Conservation (phyloP, 1,139 yeast species). For the Chernovozyma aurita region DNA sequence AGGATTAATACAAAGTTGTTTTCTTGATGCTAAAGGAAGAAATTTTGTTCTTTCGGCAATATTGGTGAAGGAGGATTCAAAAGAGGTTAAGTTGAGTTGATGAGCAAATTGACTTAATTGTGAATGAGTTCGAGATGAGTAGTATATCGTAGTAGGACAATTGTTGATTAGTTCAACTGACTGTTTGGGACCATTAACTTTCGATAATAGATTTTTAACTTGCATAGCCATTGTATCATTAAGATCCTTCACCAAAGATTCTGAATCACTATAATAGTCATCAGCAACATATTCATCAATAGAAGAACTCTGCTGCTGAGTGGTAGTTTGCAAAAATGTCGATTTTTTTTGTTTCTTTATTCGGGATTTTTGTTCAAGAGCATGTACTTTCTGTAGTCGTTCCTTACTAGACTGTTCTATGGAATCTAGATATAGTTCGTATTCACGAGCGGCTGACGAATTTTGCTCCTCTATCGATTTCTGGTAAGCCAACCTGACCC, state of each 20-base stretch:
- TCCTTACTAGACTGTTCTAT: slow-evolving; percentile 9
- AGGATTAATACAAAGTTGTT: slow-evolving; percentile 77
- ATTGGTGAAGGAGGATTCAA: slow-evolving; percentile 56
- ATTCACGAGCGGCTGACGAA: slow-evolving; percentile 25
- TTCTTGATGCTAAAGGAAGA: slow-evolving; percentile 75
- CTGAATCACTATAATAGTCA: slow-evolving; percentile 37
- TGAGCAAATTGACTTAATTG: slow-evolving; percentile 79
- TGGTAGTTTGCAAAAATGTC: not conserved
- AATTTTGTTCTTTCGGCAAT: slow-evolving; percentile 46
- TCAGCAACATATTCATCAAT: slow-evolving; percentile 35
- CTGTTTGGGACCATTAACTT: slow-evolving; percentile 25
- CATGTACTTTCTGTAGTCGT: slow-evolving; percentile 2
- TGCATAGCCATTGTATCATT: slow-evolving; percentile 37
- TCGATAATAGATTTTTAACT: slow-evolving; percentile 37
- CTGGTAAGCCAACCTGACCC: slow-evolving; percentile 49
- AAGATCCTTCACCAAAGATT: slow-evolving; percentile 11
- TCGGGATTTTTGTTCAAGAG: slow-evolving; percentile 6
- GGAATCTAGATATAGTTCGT: slow-evolving; percentile 34
- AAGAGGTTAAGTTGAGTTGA: slow-evolving; percentile 60
- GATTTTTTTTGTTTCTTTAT: slow-evolving; percentile 2
- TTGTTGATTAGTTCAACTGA: slow-evolving; percentile 17
- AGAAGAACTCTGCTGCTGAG: too few species aligned
- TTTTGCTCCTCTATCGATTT: slow-evolving; percentile 19
- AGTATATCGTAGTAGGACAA: slow-evolving; percentile 49
- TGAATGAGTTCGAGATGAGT: slow-evolving; percentile 88